Conservation (phyloP, 2,329 filamentous ascomycete genomes). For the Clonostachys rhizophaga region DNA sequence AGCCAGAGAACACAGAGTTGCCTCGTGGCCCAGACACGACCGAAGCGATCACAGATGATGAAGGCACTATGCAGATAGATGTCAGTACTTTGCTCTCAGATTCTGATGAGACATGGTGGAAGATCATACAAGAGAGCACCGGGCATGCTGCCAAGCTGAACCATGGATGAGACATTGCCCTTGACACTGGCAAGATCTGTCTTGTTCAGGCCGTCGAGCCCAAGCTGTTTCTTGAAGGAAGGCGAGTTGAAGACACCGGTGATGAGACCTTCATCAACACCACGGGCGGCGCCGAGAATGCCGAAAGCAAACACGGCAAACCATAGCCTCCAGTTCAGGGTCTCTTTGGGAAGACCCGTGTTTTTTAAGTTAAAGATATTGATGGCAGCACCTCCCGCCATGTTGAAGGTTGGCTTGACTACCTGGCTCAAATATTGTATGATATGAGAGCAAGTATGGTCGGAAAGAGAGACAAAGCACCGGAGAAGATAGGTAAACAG, state of each 20-base stretch:
- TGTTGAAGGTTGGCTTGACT: not conserved
- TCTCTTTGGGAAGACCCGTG: constrained; percentile 5
- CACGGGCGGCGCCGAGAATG: constrained; percentile 5
- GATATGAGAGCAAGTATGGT: too few relatives aligned
- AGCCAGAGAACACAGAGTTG: constrained; percentile 43
- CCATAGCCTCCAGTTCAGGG: constrained; percentile 6
- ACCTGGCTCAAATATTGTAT: too few relatives aligned
- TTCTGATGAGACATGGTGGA: not conserved
- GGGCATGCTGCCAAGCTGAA: constrained; percentile 16
- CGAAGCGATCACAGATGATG: constrained; percentile 41
- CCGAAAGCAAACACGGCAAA: constrained; percentile 5
- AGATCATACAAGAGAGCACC: constrained; percentile 43
- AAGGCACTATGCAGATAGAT: constrained; percentile 28
- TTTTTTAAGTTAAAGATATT: constrained; percentile 5
- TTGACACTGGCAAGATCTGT: constrained; percentile 1
- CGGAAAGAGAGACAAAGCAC: too few relatives aligned
- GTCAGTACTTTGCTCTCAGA: not conserved
- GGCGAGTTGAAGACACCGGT: constrained; percentile 4
- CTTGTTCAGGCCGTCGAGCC: not conserved
- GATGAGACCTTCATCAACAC: constrained; percentile 6
- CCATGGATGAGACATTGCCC: constrained; percentile 4
- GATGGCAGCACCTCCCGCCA: constrained; percentile 6
- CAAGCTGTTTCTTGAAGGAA: constrained; percentile 3
- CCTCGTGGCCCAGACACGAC: constrained; percentile 45
- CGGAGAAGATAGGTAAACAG: too few relatives aligned